Base-by-base conservation (phyloP, 2,329 filamentous ascomycete genomes). In the Eutypella sp. region DNA sequence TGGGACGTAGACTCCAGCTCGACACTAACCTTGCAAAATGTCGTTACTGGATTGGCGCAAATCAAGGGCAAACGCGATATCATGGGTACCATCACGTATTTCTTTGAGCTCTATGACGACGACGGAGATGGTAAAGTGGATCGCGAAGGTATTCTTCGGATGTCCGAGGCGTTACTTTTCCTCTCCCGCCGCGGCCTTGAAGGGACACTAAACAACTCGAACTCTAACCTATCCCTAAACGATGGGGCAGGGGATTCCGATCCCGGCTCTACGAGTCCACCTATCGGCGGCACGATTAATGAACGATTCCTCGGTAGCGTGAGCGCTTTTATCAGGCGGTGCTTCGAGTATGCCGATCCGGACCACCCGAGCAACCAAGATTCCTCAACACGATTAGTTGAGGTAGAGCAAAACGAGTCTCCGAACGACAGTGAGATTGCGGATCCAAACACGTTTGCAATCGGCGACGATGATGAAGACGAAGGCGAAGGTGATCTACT, bases 311-410 rank as follows among this genome's bases (percentile, higher is more conserved):
- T 99, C 22, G 88, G 86, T 50, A 96, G 91, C 51, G 90, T 99
- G 43, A 96, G 89, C 56, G 90, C 90, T 2, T 99, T 99, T 62
- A 99, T 97, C 49, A 80, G 91, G 53, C 81, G 93, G 48, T 99
- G 93, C 67, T 99, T 99, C 55, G 93, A 99, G 67, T 99, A 99
- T 61, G 93, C 93, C 5, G 93, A 99, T 60, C 92, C 93, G 1
- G 92, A 95, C 59, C 85, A 87, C 52, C 83, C 85, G 1, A 75
- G 78, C 62, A 78, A 82, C 52, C 75, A 81, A 48, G 67, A 66
- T 36, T 51, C 58, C 40, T 44, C 60, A 29, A 43, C 59, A 22
- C 51, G 52, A 31, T 31, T 58, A 63, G 38, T 56, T 49, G 31
- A 63, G 67, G 9, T 64, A 66, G 31, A 56, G 25, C 48, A 57